These are phyloP conservation scores for Priceomyces haplophilus DNA, from an alignment of 805 yeast genomes.

Conservation along the genomic window DNA sequence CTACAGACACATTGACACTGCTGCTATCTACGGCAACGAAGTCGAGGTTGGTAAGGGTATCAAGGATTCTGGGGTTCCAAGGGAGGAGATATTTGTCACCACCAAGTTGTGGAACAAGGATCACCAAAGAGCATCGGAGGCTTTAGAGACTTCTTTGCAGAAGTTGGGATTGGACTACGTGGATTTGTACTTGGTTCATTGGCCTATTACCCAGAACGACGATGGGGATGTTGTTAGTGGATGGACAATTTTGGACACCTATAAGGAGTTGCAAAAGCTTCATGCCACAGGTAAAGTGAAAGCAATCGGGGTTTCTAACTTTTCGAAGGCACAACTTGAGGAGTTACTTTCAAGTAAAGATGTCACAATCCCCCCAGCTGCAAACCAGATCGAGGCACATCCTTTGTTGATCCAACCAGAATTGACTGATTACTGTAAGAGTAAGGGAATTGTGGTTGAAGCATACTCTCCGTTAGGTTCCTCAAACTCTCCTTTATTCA, in stretches of 20 bases:
- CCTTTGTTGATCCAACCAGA: constrained; percentile 53
- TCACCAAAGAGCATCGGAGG: constrained; percentile 40
- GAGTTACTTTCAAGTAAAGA: constrained; percentile 42
- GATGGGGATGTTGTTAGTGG: constrained; percentile 19
- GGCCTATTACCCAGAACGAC: constrained; percentile 56
- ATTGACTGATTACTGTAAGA: constrained; percentile 49
- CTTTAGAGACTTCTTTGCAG: constrained; percentile 53
- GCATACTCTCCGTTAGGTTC: constrained; percentile 38
- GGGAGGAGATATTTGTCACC: constrained; percentile 53
- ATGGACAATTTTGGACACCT: constrained; percentile 22
- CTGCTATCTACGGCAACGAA: constrained; percentile 62
- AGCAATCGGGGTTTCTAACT: constrained; percentile 62
- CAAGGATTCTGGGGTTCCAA: constrained; percentile 53
- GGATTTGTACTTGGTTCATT: constrained; percentile 70
- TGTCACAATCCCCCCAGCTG: constrained; percentile 41
- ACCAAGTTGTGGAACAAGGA: constrained; percentile 10
- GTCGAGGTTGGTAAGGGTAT: constrained; percentile 51
- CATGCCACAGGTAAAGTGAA: constrained; percentile 30
- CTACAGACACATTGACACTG: constrained; percentile 71
- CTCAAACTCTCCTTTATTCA: constrained; percentile 32
- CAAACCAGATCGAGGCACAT: constrained; percentile 48
- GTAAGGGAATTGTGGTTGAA: constrained; percentile 31
- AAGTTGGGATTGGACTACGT: constrained; percentile 67
- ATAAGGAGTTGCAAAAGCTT: constrained; percentile 36
- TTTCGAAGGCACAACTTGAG: constrained; percentile 41